Base-by-base conservation (phyloP, 2,329 filamentous ascomycete genomes). In the Paraphaeosphaeria sporulosa region DNA sequence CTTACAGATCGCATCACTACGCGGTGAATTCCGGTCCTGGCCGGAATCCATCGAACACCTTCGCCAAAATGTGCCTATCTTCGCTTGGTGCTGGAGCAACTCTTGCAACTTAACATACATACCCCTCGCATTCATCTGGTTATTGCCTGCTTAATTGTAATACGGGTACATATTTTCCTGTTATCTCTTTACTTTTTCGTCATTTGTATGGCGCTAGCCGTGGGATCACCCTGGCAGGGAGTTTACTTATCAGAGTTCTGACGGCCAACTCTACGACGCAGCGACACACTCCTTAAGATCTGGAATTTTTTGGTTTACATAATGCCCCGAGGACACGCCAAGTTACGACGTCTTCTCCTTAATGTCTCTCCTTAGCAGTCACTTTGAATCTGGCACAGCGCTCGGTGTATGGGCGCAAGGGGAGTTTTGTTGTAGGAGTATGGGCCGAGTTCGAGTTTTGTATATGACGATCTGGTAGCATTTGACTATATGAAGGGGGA, bases 81-180 rank as follows among this genome's bases (percentile, higher is more conserved):
- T 51, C 27, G 25, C 34, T 57, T n/a, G 47, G 38, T 57, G 36
- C 12, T 40, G 17, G 19, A 21, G 23, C 17, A 19, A 27, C 13
- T 42, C 44, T 23, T 19, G 54, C 30, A 32, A 36, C 34, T 51
- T 23, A n/a, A 19, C 30, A 57, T 30, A 36, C 43, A 46, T 32
- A 23, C 17, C 50, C 2, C 12, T 44, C 36, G 55, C 36, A 57
- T 36, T 47, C 12, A 40, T 15, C 34, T 55, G 34, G 55, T 32
- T 57, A 50, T 57, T 48, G 25, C 55, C 47, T 25, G 23, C 19
- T 43, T 51, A 51, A 57, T 51, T 52, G 12, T 57, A 57, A 57
- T 57, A 15, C 21, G 25, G 34, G 21, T 34, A 30, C 17, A 19
- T 49, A 21, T 21, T 51, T 15, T 44, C 38, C 50, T 12, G 17